phyloP scores from a whole-genome alignment of 768 basidiomycete genomes.

The Russula sp. region DNA sequence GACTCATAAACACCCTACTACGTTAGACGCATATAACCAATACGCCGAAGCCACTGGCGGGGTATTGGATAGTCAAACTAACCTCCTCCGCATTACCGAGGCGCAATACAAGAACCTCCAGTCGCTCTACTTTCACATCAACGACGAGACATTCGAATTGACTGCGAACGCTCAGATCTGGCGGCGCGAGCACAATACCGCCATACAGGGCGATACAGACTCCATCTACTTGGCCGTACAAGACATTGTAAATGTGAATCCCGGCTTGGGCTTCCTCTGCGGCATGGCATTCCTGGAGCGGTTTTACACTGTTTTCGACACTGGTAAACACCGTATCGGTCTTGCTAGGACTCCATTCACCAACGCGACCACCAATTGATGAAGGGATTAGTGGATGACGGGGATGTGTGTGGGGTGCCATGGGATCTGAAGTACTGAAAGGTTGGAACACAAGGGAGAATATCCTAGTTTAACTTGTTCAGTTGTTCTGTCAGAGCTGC shows the following conservation, averaged over 20 bases:
- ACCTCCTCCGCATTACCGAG: conserved; percentile 35
- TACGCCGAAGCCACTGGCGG: conserved; percentile 39
- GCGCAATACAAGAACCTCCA: conserved; percentile 36
- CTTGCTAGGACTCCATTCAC: conserved; percentile 55
- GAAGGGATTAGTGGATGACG: not conserved
- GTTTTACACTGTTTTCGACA: conserved; percentile 67
- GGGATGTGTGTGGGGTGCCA: no score
- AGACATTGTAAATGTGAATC: no score
- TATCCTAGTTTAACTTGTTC: not conserved
- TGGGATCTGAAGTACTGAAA: not conserved
- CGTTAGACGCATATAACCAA: conserved; percentile 34
- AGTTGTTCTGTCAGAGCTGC: not conserved
- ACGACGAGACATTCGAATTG: conserved; percentile 40
- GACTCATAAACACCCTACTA: conserved; percentile 26
- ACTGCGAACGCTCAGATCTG: conserved; percentile 47
- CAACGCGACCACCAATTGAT: conserved; percentile 38
- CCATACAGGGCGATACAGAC: conserved; percentile 41
- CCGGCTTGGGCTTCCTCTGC: conserved; percentile 52
- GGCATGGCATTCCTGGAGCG: conserved; percentile 56
- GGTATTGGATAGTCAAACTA: conserved; percentile 31
- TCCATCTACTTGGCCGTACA: conserved; percentile 42
- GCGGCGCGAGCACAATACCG: conserved; percentile 44
- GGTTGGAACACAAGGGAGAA: not conserved
- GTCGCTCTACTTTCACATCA: conserved; percentile 38
- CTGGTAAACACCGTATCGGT: conserved; percentile 53